phyloP scores from a whole-genome alignment of 345 rosid species.

The Ceriops decandra region DNA sequence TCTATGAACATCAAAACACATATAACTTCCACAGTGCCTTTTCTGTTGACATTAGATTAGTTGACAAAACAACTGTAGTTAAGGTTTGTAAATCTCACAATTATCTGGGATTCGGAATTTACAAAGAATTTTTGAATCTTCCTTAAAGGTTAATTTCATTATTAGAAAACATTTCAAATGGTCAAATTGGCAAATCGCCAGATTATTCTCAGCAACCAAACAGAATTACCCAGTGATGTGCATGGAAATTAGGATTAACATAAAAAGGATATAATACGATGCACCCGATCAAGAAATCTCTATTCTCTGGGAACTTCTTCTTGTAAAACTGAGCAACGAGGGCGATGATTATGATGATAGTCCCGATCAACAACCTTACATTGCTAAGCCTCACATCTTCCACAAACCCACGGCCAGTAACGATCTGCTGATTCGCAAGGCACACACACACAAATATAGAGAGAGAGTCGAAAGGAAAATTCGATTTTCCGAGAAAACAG shows the following conservation, averaged over 20 bases:
- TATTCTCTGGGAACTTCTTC: conserved; percentile 95
- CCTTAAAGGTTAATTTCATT: too few relatives aligned
- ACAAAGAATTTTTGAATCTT: too few relatives aligned
- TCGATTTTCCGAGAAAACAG: not conserved
- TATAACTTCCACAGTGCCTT: too few relatives aligned
- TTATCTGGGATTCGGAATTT: too few relatives aligned
- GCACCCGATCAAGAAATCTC: conserved; percentile 79
- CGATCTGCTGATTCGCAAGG: conserved; percentile 43
- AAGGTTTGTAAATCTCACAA: too few relatives aligned
- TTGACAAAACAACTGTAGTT: too few relatives aligned
- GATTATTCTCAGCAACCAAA: not conserved
- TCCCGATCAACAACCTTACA: conserved; percentile 59
- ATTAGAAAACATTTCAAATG: too few relatives aligned
- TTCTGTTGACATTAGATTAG: too few relatives aligned
- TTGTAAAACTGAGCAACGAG: conserved; percentile 97
- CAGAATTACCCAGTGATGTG: not conserved
- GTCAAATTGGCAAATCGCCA: too few relatives aligned
- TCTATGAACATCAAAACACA: too few relatives aligned
- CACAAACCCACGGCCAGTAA: conserved; percentile 69
- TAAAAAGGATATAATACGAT: conserved; percentile 81
- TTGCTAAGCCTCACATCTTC: conserved; percentile 94
- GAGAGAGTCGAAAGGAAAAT: not conserved
- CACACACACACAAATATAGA: not conserved
- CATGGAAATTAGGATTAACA: not conserved
- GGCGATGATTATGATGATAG: conserved; percentile 65